Evolutionary conservation across 257 asterid species (phyloP), one percentile per base, ranked within the genome.

Genomic region (Gardenia jasminoides): DNA sequence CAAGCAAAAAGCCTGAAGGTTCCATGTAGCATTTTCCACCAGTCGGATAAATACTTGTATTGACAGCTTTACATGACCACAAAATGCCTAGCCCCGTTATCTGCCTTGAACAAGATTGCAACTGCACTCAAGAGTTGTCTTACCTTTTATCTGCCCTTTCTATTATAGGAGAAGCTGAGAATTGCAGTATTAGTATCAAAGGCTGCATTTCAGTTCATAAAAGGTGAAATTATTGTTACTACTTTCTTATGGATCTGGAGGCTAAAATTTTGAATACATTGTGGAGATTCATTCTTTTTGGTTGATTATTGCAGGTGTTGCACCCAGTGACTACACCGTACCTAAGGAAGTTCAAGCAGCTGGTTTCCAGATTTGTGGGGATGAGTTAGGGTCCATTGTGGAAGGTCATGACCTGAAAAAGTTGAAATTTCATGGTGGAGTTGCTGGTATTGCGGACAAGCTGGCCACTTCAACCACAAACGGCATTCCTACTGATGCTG

Each of bases 151-250:
- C 36, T 74, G 24, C 26, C 48, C 44, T 72, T 58, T 30, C 31
- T 15, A 46, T 74, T 82, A 64, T 71, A 94, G 98, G 98, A 94
- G 85, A 94, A 94, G 80, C 76, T 94, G 81, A 88, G 97, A 77
- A 81, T 94, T 43, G 97, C 95, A n/a, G 93, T 94, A 72, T 88
- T 94, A 47, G 98, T 92, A 61, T 94, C 98, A 59, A 89, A 89
- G 83, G 98, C 98, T 44, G 98, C 98, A 58, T 77, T 87, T 81
- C 92, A 90, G 76, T 94, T 94, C 82, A 82, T 90, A 77, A 85
- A 88, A 89, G 98, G 99, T 92, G 80, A 76, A 80, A 7, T n/a
- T 86, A 80, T 72, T 11, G 68, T 28, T 59, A 36, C 3, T 69
- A 26, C 54, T 44, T 19, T 50, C 41, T 67, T 39, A 17, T 15